These are phyloP conservation scores for Syncephalis fuscata DNA, from an alignment of 371 early-diverging fungal species.

Conservation along the genomic window DNA sequence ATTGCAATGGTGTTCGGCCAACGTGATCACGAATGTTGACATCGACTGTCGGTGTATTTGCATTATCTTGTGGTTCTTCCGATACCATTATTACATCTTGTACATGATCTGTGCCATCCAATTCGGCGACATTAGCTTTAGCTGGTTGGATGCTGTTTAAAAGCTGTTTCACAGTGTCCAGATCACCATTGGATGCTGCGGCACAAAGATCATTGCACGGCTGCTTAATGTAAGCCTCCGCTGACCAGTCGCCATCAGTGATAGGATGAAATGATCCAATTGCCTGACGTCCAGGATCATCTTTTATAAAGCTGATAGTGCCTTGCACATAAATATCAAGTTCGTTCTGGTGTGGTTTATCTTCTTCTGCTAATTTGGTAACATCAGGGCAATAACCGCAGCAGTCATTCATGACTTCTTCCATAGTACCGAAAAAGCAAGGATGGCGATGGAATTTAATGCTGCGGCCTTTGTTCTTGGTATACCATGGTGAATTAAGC, in stretches of 20 bases:
- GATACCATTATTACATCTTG: background rate
- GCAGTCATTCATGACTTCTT: conserved; percentile 11
- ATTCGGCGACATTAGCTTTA: no score
- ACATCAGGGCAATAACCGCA: conserved; percentile 12
- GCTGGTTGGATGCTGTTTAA: background rate
- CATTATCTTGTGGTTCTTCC: background rate
- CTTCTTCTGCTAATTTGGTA: conserved; percentile 3
- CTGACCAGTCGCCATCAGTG: conserved; percentile 14
- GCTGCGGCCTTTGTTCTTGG: background rate
- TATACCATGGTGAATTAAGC: conserved; percentile 8
- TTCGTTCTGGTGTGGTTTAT: conserved; percentile 2
- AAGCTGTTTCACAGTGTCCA: background rate
- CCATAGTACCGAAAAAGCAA: conserved; percentile 12
- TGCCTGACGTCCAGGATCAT: conserved; percentile 15
- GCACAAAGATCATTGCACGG: conserved; percentile 3
- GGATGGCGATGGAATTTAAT: conserved; percentile 12
- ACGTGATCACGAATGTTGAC: conserved; percentile 9
- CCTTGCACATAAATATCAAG: conserved; percentile 7
- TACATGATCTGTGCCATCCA: no score
- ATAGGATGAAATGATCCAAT: conserved; percentile 14
- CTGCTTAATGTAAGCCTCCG: conserved; percentile 10
- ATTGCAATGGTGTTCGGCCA: conserved; percentile 7
- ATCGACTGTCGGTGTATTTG: background rate
- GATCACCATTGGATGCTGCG: conserved; percentile 7
- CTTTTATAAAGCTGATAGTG: conserved; percentile 9